Evolutionary conservation across 2,329 filamentous ascomycete species (phyloP).

Genomic region (Venturia oleaginea): DNA sequence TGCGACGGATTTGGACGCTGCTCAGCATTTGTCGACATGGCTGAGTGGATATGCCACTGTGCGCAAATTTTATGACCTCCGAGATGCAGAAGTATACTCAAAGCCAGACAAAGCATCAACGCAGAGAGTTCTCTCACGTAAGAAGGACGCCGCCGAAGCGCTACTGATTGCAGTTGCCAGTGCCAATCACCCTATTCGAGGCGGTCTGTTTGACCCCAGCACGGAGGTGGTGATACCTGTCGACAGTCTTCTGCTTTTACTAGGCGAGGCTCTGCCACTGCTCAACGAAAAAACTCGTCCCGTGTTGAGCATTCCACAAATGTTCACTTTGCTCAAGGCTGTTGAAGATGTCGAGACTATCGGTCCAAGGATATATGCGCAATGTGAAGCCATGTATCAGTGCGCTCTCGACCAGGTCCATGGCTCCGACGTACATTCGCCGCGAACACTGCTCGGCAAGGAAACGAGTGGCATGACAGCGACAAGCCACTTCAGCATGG

Average conservation of each 20-base stretch:
- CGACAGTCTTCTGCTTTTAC: slow-evolving; percentile 72
- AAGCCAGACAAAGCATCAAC: background rate
- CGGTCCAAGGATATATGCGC: slow-evolving; percentile 58
- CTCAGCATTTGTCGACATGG: slow-evolving; percentile 72
- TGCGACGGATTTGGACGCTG: slow-evolving; percentile 68
- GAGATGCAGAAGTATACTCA: slow-evolving; percentile 53
- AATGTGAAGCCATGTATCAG: slow-evolving; percentile 69
- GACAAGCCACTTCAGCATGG: slow-evolving; percentile 56
- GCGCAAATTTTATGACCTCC: slow-evolving; percentile 80
- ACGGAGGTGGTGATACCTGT: slow-evolving; percentile 79
- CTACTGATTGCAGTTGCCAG: slow-evolving; percentile 77
- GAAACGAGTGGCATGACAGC: slow-evolving; percentile 28
- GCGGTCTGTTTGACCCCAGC: slow-evolving; percentile 74
- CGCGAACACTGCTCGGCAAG: slow-evolving; percentile 45
- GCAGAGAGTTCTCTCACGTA: background rate
- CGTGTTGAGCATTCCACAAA: slow-evolving; percentile 60
- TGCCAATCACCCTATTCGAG: slow-evolving; percentile 82
- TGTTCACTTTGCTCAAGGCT: slow-evolving; percentile 65
- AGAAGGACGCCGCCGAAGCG: slow-evolving; percentile 51
- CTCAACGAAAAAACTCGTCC: slow-evolving; percentile 47
- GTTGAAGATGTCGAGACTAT: slow-evolving; percentile 75
- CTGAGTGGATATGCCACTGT: slow-evolving; percentile 89
- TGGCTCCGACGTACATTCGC: slow-evolving; percentile 25
- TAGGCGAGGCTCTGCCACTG: slow-evolving; percentile 77
- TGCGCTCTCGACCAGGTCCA: slow-evolving; percentile 65